phyloP scores from a whole-genome alignment of 805 yeast genomes.

The Wickerhamiella kazuoi region DNA sequence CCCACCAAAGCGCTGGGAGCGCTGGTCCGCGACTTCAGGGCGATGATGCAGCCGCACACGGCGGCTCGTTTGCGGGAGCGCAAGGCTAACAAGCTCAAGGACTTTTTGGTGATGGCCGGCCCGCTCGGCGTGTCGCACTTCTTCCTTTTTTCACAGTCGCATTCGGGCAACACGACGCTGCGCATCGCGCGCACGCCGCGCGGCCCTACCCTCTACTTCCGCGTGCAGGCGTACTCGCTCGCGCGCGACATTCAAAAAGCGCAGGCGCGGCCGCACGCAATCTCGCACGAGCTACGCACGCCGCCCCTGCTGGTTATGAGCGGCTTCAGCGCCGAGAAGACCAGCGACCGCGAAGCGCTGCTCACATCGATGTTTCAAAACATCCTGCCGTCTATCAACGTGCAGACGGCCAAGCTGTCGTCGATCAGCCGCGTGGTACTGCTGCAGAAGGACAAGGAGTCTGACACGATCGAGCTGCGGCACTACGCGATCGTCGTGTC shows the following conservation, averaged over 20 bases:
- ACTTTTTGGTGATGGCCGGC: conserved; percentile 96
- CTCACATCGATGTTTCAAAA: conserved; percentile 83
- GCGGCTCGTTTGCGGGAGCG: conserved; percentile 78
- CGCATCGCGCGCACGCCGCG: conserved; percentile 76
- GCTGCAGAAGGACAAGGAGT: conserved; percentile 52
- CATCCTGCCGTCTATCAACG: conserved; percentile 88
- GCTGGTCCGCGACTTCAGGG: conserved; percentile 71
- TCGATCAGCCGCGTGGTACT: conserved; percentile 72
- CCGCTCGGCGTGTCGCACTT: conserved; percentile 86
- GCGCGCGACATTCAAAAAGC: conserved; percentile 59
- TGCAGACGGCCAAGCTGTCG: conserved; percentile 55
- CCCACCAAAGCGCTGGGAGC: conserved; percentile 70
- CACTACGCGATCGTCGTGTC: conserved; percentile 82
- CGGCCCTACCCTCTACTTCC: conserved; percentile 86
- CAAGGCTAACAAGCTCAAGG: conserved; percentile 71
- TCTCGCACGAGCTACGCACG: conserved; percentile 38
- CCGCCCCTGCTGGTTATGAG: conserved; percentile 90
- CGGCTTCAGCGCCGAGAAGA: conserved; percentile 57
- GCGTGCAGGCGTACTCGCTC: conserved; percentile 57
- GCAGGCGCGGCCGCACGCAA: conserved; percentile 62
- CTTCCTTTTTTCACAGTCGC: conserved; percentile 66
- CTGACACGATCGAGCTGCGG: conserved; percentile 65
- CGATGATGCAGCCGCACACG: conserved; percentile 91
- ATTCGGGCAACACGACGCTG: conserved; percentile 57
- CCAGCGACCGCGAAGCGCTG: conserved; percentile 58